Evolutionary conservation across 1,284 basidiomycete genomes (phyloP).

Genomic region (Gymnopus androsaceus): DNA sequence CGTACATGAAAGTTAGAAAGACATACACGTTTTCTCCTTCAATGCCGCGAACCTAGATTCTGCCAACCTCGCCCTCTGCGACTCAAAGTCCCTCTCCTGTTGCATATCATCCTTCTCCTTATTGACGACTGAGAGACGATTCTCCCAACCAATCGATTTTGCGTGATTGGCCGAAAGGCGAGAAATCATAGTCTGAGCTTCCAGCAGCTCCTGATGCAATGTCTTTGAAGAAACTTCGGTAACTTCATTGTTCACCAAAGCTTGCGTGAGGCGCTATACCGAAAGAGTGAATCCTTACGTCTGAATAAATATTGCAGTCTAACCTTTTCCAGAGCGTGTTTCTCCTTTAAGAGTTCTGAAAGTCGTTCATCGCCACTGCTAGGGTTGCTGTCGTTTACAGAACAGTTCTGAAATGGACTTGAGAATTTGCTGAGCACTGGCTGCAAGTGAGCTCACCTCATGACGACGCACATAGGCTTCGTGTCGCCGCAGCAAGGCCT

Average conservation of each 20-base stretch:
- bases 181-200: conserved; percentile 70
- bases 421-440: conserved; percentile 18
- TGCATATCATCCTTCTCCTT: conserved; percentile 84
- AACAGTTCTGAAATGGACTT: background rate
- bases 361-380: conserved; percentile 35
- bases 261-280: conserved; percentile 73
- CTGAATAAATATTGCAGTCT: conserved; percentile 14
- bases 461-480: conserved; percentile 82
- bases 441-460: conserved; percentile 45
- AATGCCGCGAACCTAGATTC: conserved; percentile 66
- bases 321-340: conserved; percentile 69
- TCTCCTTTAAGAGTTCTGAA: conserved; percentile 55
- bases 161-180: conserved; percentile 70
- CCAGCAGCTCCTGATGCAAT: conserved; percentile 75
- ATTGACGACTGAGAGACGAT: conserved; percentile 57
- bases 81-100: conserved; percentile 80
- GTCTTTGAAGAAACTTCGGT: conserved; percentile 79
- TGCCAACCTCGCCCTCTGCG: conserved; percentile 68
- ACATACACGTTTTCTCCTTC: conserved; percentile 63
- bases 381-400: conserved; percentile 5
- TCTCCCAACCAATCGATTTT: conserved; percentile 70
- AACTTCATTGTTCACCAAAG: conserved; percentile 81
- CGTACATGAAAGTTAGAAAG: conserved; percentile 5
- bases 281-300: background rate
- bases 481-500: conserved; percentile 84